Percentiles rank a stretch among this genome's conserved stretches.
These are phyloP conservation scores for Pseudovirgaria hyperparasitica DNA, from an alignment of 2,329 filamentous ascomycete species.

Conservation along the genomic window DNA sequence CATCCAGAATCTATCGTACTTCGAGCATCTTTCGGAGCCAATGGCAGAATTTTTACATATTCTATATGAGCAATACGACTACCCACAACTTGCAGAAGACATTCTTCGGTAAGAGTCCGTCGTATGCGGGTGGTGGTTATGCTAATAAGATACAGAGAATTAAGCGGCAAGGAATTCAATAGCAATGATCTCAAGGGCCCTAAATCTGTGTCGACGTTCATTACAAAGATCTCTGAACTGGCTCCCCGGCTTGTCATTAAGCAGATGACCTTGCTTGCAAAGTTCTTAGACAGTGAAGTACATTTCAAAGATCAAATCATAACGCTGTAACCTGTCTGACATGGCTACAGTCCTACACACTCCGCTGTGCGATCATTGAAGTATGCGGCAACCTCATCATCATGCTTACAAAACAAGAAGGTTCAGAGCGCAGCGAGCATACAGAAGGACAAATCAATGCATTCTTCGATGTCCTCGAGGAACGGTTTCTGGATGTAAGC, in stretches of 20 bases:
- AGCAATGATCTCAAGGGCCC: conserved; percentile 90
- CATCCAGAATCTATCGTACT: conserved; percentile 94
- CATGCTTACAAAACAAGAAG: conserved; percentile 77
- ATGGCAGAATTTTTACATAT: conserved; percentile 99
- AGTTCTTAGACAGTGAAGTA: conserved; percentile 89
- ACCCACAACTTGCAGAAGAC: conserved; percentile 87
- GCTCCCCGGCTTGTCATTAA: conserved; percentile 88
- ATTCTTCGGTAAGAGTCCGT: conserved; percentile 48
- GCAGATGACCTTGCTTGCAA: conserved; percentile 90
- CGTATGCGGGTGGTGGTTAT: conserved; percentile 7
- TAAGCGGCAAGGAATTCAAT: conserved; percentile 97
- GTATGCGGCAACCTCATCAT: conserved; percentile 92
- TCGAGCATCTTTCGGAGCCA: conserved; percentile 94
- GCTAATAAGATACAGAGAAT: conserved; percentile 43
- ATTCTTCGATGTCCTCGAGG: conserved; percentile 93
- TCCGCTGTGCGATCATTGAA: conserved; percentile 88
- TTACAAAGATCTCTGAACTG: conserved; percentile 84
- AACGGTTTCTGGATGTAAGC: conserved; percentile 91
- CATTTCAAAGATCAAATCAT: conserved; percentile 4
- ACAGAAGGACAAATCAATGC: conserved; percentile 91
- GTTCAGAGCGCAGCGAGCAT: conserved; percentile 69
- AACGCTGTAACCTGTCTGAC: conserved; percentile 2
- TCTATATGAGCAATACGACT: conserved; percentile 92
- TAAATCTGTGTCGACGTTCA: conserved; percentile 90
- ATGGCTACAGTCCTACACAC: conserved; percentile 60